Percentiles rank a stretch among this genome's conserved stretches.
phyloP scores from a whole-genome alignment of 495 filamentous ascomycete genomes.

The Hypoxylon intermedium region DNA sequence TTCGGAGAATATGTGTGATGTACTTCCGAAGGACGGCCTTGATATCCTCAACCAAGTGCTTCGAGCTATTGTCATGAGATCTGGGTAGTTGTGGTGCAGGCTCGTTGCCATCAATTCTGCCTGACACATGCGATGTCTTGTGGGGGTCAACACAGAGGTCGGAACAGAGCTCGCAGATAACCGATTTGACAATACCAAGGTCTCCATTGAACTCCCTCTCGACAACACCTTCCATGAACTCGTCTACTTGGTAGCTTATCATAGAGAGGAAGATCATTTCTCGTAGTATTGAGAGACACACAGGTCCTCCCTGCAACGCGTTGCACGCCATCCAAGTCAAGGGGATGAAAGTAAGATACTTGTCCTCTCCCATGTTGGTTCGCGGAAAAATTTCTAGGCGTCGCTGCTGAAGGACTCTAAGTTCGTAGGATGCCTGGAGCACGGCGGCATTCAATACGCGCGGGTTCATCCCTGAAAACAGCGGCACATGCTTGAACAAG shows the following conservation, averaged over 20 bases:
- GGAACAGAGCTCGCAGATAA: too few relatives aligned
- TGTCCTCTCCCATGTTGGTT: slow-evolving; percentile 32
- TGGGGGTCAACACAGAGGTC: background rate
- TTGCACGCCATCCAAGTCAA: slow-evolving; percentile 41
- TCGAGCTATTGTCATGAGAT: too few relatives aligned
- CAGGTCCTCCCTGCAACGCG: background rate
- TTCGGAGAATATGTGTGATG: slow-evolving; percentile 5
- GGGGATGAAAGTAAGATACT: slow-evolving; percentile 52
- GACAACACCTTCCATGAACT: slow-evolving; percentile 47
- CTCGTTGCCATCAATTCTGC: too few relatives aligned
- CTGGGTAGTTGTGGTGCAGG: too few relatives aligned
- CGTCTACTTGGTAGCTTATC: slow-evolving; percentile 50
- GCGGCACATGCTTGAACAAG: slow-evolving; percentile 31
- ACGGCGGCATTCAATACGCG: slow-evolving; percentile 31
- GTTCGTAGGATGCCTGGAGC: slow-evolving; percentile 33
- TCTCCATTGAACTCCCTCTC: too few relatives aligned
- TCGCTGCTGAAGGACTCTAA: slow-evolving; percentile 11
- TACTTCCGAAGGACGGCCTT: too few relatives aligned
- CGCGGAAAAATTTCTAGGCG: slow-evolving; percentile 39
- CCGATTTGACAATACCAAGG: too few relatives aligned
- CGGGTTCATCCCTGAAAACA: slow-evolving; percentile 16
- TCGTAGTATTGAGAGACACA: slow-evolving; percentile 24
- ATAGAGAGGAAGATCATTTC: slow-evolving; percentile 54
- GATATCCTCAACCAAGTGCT: too few relatives aligned
- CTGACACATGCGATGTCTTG: too few relatives aligned